These are phyloP conservation scores for Yarrowia keelungensis DNA, from an alignment of 805 yeast species.

Conservation along the genomic window DNA sequence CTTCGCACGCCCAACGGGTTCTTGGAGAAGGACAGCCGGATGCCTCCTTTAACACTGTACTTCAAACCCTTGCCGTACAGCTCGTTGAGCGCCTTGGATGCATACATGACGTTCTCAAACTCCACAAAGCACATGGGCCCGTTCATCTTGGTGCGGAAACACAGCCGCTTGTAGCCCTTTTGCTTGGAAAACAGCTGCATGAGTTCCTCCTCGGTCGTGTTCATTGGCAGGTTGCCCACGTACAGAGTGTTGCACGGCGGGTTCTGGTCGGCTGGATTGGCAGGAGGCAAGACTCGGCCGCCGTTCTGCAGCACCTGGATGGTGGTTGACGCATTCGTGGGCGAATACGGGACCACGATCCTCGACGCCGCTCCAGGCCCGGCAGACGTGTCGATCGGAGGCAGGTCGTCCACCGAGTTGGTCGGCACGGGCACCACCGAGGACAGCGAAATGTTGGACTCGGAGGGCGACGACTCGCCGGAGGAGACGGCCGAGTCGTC, in stretches of 20 bases:
- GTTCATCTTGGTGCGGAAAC: conserved; percentile 82
- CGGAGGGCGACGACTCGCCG: conserved; percentile 26
- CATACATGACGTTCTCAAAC: conserved; percentile 93
- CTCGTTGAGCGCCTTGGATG: conserved; percentile 92
- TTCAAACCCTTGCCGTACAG: conserved; percentile 91
- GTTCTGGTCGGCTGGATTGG: conserved; percentile 98
- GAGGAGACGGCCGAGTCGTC: conserved; percentile 21
- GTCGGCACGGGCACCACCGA: conserved; percentile 27
- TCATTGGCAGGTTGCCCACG: conserved; percentile 97
- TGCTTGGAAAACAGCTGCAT: conserved; percentile 86
- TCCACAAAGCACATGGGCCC: conserved; percentile 99
- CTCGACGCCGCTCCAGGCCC: conserved; percentile 40
- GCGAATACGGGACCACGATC: conserved; percentile 48
- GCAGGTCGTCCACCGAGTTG: conserved; percentile 37
- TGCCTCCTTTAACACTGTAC: conserved; percentile 90
- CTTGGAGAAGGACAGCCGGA: conserved; percentile 89
- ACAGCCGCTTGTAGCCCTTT: conserved; percentile 88
- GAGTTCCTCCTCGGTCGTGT: conserved; percentile 92
- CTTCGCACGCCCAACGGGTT: conserved; percentile 98
- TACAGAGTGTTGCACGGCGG: conserved; percentile 98
- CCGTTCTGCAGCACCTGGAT: conserved; percentile 52
- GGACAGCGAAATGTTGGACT: conserved; percentile 27
- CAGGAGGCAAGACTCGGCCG: conserved; percentile 57
- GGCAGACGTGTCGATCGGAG: conserved; percentile 36
- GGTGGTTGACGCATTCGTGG: conserved; percentile 48